A percentile compares a stretch with the other conserved stretches of the same genome.
Conservation (phyloP, 768 basidiomycete species). For the Hortiboletus flavorubellus region DNA sequence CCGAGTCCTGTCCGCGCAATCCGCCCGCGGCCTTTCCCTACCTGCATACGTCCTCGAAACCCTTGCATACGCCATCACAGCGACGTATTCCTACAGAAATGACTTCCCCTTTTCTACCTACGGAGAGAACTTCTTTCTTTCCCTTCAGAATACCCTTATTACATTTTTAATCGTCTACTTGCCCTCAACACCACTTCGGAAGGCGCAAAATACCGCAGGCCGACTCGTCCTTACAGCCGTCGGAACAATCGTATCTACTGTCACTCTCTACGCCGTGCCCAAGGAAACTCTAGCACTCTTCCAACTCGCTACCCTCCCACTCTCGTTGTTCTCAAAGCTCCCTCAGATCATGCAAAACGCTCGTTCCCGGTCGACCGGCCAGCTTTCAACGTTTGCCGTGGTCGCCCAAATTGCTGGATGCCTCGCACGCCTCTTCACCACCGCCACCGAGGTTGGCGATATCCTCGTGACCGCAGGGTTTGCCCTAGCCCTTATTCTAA, state of each 20-base stretch:
- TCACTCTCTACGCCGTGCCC: constrained; percentile 48
- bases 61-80: constrained; percentile 82
- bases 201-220: constrained; percentile 27
- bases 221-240: constrained; percentile 32
- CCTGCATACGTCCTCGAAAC: constrained; percentile 90
- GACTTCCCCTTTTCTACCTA: constrained; percentile 95
- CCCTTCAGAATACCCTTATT: constrained; percentile 84
- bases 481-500: constrained; percentile 75
- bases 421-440: constrained; percentile 90
- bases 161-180: constrained; percentile 83
- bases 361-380: constrained; percentile 76
- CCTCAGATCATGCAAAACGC: constrained; percentile 90
- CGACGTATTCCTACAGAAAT: constrained; percentile 83
- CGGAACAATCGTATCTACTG: constrained; percentile 32
- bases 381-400: constrained; percentile 92
- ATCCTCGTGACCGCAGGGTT: constrained; percentile 78
- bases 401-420: constrained; percentile 86
- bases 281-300: constrained; percentile 56
- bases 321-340: constrained; percentile 88
- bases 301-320: constrained; percentile 84
- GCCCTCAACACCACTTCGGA: constrained; percentile 33
- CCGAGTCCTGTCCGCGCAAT: constrained; percentile 65
- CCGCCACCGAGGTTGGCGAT: constrained; percentile 86
- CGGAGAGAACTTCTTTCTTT: constrained; percentile 94
- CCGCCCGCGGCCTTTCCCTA: constrained; percentile 85